phyloP scores from a whole-genome alignment of 306 rosid genomes.

The Cicer cuneatum region DNA sequence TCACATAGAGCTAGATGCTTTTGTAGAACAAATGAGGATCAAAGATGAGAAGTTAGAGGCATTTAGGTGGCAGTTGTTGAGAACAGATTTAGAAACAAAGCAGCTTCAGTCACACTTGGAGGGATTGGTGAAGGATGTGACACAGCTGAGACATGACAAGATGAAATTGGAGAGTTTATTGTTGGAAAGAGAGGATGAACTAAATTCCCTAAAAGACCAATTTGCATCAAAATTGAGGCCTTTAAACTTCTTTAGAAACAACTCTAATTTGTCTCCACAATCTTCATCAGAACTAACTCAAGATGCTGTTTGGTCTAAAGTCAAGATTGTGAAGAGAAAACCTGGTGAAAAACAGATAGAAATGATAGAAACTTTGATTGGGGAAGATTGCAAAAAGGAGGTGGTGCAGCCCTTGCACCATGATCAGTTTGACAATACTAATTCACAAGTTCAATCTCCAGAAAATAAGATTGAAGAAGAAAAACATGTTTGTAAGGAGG shows the following conservation, averaged over 20 bases:
- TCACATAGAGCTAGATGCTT: conserved; percentile 87
- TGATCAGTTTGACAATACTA: conserved; percentile 30
- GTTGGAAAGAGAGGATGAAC: conserved; percentile 65
- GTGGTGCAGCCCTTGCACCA: conserved; percentile 28
- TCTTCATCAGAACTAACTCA: conserved; percentile 53
- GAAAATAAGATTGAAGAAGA: conserved; percentile 49
- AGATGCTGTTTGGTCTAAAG: conserved; percentile 56
- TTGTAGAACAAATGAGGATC: conserved; percentile 81
- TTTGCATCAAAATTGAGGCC: conserved; percentile 60
- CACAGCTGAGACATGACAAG: conserved; percentile 76
- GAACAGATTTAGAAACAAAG: conserved; percentile 82
- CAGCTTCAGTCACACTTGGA: conserved; percentile 75
- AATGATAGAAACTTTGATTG: conserved; percentile 52
- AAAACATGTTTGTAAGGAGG: conserved; percentile 40
- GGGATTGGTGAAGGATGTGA: conserved; percentile 68
- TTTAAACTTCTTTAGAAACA: conserved; percentile 44
- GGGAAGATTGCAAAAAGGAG: conserved; percentile 47
- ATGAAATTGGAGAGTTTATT: conserved; percentile 70
- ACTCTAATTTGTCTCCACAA: conserved; percentile 47
- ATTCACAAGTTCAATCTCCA: conserved; percentile 50
- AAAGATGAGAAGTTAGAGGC: conserved; percentile 91
- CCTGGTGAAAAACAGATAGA: conserved; percentile 59
- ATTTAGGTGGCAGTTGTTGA: conserved; percentile 78
- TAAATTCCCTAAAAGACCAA: conserved; percentile 67
- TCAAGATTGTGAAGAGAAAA: conserved; percentile 55